Evolutionary conservation across 2,329 filamentous ascomycete genomes (phyloP).

Genomic region (Colletotrichum eleusines): DNA sequence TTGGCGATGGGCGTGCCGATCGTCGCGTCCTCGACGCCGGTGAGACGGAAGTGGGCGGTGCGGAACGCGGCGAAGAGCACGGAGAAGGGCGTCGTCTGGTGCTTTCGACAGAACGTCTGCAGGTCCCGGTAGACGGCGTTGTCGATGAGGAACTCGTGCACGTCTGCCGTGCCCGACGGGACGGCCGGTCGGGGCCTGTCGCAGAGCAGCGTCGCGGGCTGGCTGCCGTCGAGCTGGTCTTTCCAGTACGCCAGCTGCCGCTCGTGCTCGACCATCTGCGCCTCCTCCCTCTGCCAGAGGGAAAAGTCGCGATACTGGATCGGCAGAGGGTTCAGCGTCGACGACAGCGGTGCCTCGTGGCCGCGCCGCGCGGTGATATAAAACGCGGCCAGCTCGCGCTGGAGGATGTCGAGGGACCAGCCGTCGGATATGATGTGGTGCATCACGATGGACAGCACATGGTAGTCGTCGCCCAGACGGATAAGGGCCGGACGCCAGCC

Average conservation of each 20-base stretch:
- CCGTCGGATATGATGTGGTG: conserved; percentile 36
- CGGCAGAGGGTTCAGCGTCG: conserved; percentile 10
- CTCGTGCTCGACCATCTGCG: neutral
- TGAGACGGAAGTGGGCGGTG: conserved; percentile 39
- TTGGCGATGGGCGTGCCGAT: conserved; percentile 41
- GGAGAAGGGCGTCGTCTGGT: conserved; percentile 24
- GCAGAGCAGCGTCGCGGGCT: neutral
- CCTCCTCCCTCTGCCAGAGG: neutral
- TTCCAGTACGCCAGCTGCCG: conserved; percentile 14
- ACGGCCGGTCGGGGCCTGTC: conserved; percentile 38
- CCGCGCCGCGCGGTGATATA: conserved; percentile 35
- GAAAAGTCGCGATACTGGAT: conserved; percentile 15
- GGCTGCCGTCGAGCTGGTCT: conserved; percentile 49
- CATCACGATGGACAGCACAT: conserved; percentile 11
- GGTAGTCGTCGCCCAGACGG: conserved; percentile 3
- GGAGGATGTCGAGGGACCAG: conserved; percentile 7
- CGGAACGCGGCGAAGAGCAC: conserved; percentile 39
- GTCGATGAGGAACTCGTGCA: conserved; percentile 28
- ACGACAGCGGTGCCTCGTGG: neutral
- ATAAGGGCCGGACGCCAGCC: conserved; percentile 26
- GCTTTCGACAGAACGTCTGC: conserved; percentile 31
- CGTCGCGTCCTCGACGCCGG: conserved; percentile 32
- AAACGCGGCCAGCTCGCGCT: neutral
- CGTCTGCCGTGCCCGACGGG: conserved; percentile 36
- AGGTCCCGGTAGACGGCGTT: conserved; percentile 9